Conservation (phyloP, 768 basidiomycete genomes). For the Russula olivacea region DNA sequence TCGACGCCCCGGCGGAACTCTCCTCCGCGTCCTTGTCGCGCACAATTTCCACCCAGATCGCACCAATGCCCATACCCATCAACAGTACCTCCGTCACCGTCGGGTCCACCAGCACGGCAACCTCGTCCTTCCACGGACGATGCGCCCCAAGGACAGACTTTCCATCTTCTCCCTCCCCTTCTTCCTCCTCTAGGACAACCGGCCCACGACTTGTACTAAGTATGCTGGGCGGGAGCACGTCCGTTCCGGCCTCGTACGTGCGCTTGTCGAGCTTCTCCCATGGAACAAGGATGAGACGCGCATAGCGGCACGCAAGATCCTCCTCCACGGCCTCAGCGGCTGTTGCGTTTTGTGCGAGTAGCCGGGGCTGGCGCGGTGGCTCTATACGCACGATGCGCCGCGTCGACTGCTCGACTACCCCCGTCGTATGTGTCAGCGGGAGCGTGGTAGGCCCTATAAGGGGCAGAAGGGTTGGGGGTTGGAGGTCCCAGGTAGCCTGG, state of each 20-base stretch:
- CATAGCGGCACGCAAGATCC: constrained; percentile 43
- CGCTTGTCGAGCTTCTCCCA: constrained; percentile 42
- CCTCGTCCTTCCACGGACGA: constrained; percentile 50
- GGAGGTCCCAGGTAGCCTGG: constrained; percentile 17
- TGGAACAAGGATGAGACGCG: constrained; percentile 48
- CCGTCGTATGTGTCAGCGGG: constrained; percentile 57
- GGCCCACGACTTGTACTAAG: constrained; percentile 36
- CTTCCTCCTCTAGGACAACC: constrained; percentile 29
- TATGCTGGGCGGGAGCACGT: constrained; percentile 35
- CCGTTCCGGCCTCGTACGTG: constrained; percentile 31
- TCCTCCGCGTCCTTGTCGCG: constrained; percentile 27
- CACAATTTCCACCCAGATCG: constrained; percentile 64
- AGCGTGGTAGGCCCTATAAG: constrained; percentile 52
- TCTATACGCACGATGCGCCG: constrained; percentile 48
- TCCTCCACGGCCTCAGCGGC: constrained; percentile 38
- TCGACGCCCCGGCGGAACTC: constrained; percentile 20
- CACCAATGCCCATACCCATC: constrained; percentile 56
- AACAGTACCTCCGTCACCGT: constrained; percentile 33
- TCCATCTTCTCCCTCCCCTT: not conserved
- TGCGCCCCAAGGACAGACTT: constrained; percentile 31
- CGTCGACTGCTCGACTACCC: constrained; percentile 60
- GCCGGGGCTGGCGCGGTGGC: constrained; percentile 33
- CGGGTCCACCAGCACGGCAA: constrained; percentile 52
- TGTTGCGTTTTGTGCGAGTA: constrained; percentile 14
- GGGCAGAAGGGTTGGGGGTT: constrained; percentile 30